Conservation (phyloP, 108 stramenopile species). For the Fragilaria radians region DNA sequence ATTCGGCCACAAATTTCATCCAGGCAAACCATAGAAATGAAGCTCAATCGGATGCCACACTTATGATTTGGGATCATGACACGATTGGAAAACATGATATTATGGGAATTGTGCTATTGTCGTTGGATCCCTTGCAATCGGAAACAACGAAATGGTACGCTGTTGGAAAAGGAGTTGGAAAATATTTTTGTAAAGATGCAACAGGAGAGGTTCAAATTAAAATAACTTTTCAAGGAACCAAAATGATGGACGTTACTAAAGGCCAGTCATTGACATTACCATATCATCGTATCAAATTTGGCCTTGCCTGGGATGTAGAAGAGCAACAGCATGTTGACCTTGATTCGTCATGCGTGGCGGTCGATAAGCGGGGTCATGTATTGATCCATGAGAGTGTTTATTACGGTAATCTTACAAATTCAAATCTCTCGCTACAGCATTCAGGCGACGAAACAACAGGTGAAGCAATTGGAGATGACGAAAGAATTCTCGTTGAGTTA, state of each 20-base stretch:
- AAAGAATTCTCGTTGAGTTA: slow-evolving; percentile 29
- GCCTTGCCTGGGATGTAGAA: slow-evolving; percentile 34
- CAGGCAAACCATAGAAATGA: too few relatives aligned
- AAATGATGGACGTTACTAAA: slow-evolving; percentile 14
- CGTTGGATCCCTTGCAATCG: slow-evolving; percentile 27
- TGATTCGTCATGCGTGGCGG: slow-evolving; percentile 34
- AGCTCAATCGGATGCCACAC: neutral
- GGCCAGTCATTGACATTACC: slow-evolving; percentile 13
- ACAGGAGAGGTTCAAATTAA: slow-evolving; percentile 9
- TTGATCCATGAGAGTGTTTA: slow-evolving; percentile 38
- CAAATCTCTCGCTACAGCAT: too few relatives aligned
- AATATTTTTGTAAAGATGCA: slow-evolving; percentile 12
- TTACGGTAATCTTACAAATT: slow-evolving; percentile 37
- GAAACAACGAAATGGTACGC: slow-evolving; percentile 14
- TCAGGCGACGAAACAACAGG: slow-evolving; percentile 9
- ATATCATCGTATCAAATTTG: slow-evolving; percentile 16
- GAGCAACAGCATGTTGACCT: slow-evolving; percentile 25
- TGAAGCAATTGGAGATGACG: too few relatives aligned
- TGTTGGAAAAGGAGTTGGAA: too few relatives aligned
- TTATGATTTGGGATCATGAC: too few relatives aligned
- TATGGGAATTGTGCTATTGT: slow-evolving; percentile 8
- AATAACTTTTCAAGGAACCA: slow-evolving; percentile 17
- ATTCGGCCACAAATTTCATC: slow-evolving; percentile 5
- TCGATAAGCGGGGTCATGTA: slow-evolving; percentile 21
- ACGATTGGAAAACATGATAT: too few relatives aligned